Base-by-base conservation (phyloP, 169 alveolate species). In the Eimeria tenella region DNA sequence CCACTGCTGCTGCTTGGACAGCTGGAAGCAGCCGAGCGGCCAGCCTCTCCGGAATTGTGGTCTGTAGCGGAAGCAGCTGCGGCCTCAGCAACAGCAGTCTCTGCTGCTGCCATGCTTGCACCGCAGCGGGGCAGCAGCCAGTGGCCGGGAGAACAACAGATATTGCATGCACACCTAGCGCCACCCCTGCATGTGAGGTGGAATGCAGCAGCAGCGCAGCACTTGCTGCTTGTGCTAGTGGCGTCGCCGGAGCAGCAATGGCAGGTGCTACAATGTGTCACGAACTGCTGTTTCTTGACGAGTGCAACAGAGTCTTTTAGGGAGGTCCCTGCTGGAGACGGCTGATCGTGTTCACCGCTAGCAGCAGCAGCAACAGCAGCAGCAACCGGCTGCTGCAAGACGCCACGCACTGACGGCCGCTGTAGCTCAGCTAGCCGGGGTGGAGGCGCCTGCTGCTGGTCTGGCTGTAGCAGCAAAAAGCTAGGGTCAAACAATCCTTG, bases 141-240 rank as follows among this genome's bases (percentile, higher is more conserved):
- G 52, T 49, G 7, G 31, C 62, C 42, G 23, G 70, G 71, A n/a
- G 88, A 79, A 0, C 88, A 11, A 49, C 88, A 79, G 9, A 25
- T 11, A 58, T 53, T 53, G 71, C 88, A 79, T 42, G 52, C 13
- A 79, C 88, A 79, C 70, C 88, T 79, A 19, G 71, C 6, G 13
- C 88, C 88, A 11, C 88, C 88, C 19, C 70, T 79, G 71, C 88
- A 79, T 6, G 88, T 79, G 9, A 79, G 88, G 23, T 50, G 71
- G 70, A 11, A 31, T 19, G 88, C 65, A 50, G 53, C 88, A 79
- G 68, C 88, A n/a, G 71, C 68, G 8, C 21, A 7, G 70, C 88
- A 19, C 70, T 50, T 9, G 88, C 56, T n/a, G 88, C 21, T 55
- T 7, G 58, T 73, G 70, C 71, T 79, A 68, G 55, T 42, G 83